phyloP scores from a whole-genome alignment of 768 basidiomycete species.

The Xerocomellus intermedius region DNA sequence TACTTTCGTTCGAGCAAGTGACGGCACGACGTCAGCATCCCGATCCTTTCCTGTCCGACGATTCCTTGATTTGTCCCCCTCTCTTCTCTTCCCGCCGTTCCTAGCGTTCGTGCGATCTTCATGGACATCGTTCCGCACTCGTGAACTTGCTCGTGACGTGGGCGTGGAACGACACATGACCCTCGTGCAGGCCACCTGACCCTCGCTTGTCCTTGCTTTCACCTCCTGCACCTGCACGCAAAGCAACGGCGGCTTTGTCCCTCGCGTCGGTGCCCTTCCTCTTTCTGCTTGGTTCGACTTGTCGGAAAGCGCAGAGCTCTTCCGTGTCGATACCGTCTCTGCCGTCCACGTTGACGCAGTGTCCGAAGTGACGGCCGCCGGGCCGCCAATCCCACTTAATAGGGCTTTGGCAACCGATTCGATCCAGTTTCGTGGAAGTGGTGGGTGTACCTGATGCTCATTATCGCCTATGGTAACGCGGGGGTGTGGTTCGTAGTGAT shows the following conservation, averaged over 20 bases:
- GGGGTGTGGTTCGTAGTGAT: constrained; percentile 19
- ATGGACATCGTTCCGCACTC: constrained; percentile 28
- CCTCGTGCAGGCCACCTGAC: constrained; percentile 47
- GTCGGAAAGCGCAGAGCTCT: constrained; percentile 24
- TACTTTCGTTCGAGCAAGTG: constrained; percentile 55
- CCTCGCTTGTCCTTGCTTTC: constrained; percentile 27
- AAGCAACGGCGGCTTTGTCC: constrained; percentile 32
- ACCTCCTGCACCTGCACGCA: constrained; percentile 34
- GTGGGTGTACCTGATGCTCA: constrained; percentile 38
- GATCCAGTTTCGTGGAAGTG: constrained; percentile 68
- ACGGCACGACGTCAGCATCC: constrained; percentile 48
- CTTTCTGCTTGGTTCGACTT: constrained; percentile 25
- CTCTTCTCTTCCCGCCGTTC: constrained; percentile 26
- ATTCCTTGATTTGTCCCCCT: constrained; percentile 16
- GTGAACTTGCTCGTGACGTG: constrained; percentile 57
- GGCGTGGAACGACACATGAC: constrained; percentile 74
- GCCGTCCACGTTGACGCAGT: constrained; percentile 24
- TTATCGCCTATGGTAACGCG: constrained; percentile 33
- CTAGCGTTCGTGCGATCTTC: constrained; percentile 14
- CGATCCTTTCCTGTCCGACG: constrained; percentile 29
- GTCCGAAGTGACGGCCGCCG: constrained; percentile 30
- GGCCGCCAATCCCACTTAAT: constrained; percentile 48
- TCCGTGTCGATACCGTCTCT: constrained; percentile 23
- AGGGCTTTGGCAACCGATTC: constrained; percentile 68
- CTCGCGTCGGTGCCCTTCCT: constrained; percentile 10